Conservation (phyloP, 345 rosid genomes). For the Brassica incana region DNA sequence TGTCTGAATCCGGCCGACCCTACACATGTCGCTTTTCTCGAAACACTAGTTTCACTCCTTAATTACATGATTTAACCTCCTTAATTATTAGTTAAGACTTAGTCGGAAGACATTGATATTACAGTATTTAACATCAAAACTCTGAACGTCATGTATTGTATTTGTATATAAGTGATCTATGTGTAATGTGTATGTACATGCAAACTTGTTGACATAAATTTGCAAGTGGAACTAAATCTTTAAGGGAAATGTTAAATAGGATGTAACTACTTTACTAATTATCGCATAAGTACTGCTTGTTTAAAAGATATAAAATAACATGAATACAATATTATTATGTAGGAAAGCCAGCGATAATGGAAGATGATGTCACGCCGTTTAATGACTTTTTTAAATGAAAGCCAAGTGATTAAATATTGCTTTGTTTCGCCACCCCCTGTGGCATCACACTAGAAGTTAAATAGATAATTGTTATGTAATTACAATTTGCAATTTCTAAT, state of each 20-base stretch:
- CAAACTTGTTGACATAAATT: background rate
- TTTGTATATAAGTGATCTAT: background rate
- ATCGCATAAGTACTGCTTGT: conserved; percentile 1
- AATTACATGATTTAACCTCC: conserved; percentile 12
- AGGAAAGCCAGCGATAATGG: conserved; percentile 37
- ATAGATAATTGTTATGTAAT: background rate
- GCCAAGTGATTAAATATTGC: conserved; percentile 20
- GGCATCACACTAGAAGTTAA: conserved; percentile 37
- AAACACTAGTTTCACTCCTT: conserved; percentile 34
- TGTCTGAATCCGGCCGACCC: conserved; percentile 29
- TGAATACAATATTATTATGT: conserved; percentile 18
- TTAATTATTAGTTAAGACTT: conserved; percentile 22
- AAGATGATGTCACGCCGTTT: conserved; percentile 39
- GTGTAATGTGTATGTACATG: background rate
- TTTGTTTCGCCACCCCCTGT: conserved; percentile 27
- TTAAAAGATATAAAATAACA: background rate
- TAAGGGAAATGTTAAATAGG: conserved; percentile 8
- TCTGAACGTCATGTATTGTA: background rate
- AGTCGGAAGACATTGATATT: conserved; percentile 11
- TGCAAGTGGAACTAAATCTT: conserved; percentile 7
- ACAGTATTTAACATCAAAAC: background rate
- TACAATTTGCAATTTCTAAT: conserved; percentile 24
- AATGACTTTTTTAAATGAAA: conserved; percentile 26
- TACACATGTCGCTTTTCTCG: conserved; percentile 40
- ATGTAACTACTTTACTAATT: conserved; percentile 1